These are phyloP conservation scores for Santalum album DNA, from an alignment of 164 flowering plant species.

Conservation along the genomic window DNA sequence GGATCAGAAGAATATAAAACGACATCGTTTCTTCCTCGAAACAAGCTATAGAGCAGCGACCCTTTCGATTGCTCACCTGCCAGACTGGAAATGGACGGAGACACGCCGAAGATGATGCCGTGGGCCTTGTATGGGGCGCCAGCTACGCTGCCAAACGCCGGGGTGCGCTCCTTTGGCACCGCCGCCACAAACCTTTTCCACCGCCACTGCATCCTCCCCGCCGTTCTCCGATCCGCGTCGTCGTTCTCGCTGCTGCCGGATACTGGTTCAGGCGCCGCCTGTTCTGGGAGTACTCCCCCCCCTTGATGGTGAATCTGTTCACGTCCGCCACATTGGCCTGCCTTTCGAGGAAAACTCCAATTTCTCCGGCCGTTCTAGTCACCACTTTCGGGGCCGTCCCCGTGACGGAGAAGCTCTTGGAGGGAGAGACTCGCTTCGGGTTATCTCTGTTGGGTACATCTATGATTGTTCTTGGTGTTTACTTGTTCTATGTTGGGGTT, in stretches of 20 bases:
- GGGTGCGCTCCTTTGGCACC: conserved; percentile 82
- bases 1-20: no score
- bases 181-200: conserved; percentile 23
- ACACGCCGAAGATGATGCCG: conserved; percentile 79
- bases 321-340: conserved; percentile 87
- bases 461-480: conserved; percentile 70
- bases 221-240: conserved; percentile 19
- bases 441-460: conserved; percentile 67
- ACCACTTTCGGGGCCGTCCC: conserved; percentile 91
- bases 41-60: no score
- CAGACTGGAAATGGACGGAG: conserved; percentile 42
- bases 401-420: conserved; percentile 55
- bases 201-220: conserved; percentile 4
- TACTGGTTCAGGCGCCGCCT: conserved; percentile 52
- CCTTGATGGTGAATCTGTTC: conserved; percentile 65
- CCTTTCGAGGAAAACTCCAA: conserved; percentile 54
- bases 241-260: conserved; percentile 16
- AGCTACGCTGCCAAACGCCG: conserved; percentile 83
- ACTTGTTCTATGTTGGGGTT: conserved; percentile 42
- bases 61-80: no score
- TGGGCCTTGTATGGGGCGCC: conserved; percentile 89
- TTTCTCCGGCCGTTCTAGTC: conserved; percentile 88
- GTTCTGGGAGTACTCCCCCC: conserved; percentile 77
- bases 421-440: conserved; percentile 56
- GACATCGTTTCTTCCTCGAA: no score